These are phyloP conservation scores for Suhomyces pyralidae DNA, from an alignment of 805 yeast genomes.

Conservation along the genomic window DNA sequence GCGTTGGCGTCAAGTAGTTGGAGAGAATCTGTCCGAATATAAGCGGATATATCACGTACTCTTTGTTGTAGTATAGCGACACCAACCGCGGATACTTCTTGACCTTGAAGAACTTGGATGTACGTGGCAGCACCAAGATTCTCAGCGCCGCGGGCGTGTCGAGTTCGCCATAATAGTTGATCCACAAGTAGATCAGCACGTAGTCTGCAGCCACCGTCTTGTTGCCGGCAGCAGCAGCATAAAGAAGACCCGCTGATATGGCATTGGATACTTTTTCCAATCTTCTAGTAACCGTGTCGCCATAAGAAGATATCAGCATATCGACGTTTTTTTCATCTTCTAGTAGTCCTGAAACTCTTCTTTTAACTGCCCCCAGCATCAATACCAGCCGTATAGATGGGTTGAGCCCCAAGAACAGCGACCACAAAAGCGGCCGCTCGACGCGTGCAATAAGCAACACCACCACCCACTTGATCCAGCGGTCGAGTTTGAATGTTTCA, in stretches of 20 bases:
- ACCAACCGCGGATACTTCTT: slow-evolving; percentile 20
- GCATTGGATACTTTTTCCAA: slow-evolving; percentile 22
- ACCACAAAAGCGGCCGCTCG: slow-evolving; percentile 24
- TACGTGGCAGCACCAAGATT: slow-evolving; percentile 25
- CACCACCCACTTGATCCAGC: slow-evolving; percentile 28
- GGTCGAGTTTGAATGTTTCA: not conserved
- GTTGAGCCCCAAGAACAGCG: slow-evolving; percentile 32
- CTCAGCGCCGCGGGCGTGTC: slow-evolving; percentile 33
- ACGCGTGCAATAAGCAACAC: slow-evolving; percentile 22
- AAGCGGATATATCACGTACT: slow-evolving; percentile 32
- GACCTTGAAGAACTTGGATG: slow-evolving; percentile 24
- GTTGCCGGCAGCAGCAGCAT: slow-evolving; percentile 24
- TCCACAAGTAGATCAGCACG: slow-evolving; percentile 30
- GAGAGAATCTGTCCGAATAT: slow-evolving; percentile 39
- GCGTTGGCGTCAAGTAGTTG: slow-evolving; percentile 40
- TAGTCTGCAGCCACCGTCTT: slow-evolving; percentile 37
- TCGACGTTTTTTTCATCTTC: not conserved
- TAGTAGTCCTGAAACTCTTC: not conserved
- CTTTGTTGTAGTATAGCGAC: slow-evolving; percentile 27
- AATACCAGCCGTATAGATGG: slow-evolving; percentile 18
- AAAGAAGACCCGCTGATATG: slow-evolving; percentile 21
- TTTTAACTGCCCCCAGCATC: not conserved
- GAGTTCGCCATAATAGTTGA: slow-evolving; percentile 28
- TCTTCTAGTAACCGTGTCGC: slow-evolving; percentile 9
- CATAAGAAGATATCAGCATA: not conserved